Percentiles rank a stretch among this genome's conserved stretches.
Evolutionary conservation across 2,329 filamentous ascomycete species (phyloP).

Genomic region (Colletotrichum horii): DNA sequence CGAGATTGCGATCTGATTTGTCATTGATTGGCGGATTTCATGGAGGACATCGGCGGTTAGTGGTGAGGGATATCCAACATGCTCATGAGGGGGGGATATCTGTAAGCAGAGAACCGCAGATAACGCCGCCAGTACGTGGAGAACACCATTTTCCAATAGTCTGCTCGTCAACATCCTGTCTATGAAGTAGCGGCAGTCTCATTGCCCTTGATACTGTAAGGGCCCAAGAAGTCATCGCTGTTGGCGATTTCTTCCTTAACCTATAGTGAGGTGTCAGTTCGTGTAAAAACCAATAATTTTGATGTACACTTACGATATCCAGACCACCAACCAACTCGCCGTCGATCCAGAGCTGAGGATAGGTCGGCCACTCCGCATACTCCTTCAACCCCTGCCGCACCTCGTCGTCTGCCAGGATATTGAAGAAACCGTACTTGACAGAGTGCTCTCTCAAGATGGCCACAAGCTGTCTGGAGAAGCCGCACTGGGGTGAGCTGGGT

Average conservation of each 20-base stretch:
- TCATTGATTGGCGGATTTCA: neutral
- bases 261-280: slow-evolving; percentile 47
- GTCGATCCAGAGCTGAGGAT: slow-evolving; percentile 90
- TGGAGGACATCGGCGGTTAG: neutral
- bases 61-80: neutral
- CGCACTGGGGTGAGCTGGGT: slow-evolving; percentile 84
- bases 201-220: slow-evolving; percentile 65
- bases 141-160: neutral
- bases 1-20: neutral
- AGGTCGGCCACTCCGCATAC: slow-evolving; percentile 98
- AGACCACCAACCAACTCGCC: slow-evolving; percentile 92
- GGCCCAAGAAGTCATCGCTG: slow-evolving; percentile 80
- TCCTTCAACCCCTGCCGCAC: slow-evolving; percentile 96
- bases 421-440: slow-evolving; percentile 98
- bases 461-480: slow-evolving; percentile 92
- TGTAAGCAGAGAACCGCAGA: neutral
- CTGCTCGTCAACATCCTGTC: neutral
- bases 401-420: slow-evolving; percentile 96
- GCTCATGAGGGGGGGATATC: neutral
- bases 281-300: neutral
- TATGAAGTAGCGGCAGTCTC: slow-evolving; percentile 40
- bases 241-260: slow-evolving; percentile 92
- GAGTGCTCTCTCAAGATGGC: slow-evolving; percentile 84
- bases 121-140: neutral
- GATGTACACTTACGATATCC: slow-evolving; percentile 78